Conservation (phyloP, 805 yeast species). For the Pichia heedii region DNA sequence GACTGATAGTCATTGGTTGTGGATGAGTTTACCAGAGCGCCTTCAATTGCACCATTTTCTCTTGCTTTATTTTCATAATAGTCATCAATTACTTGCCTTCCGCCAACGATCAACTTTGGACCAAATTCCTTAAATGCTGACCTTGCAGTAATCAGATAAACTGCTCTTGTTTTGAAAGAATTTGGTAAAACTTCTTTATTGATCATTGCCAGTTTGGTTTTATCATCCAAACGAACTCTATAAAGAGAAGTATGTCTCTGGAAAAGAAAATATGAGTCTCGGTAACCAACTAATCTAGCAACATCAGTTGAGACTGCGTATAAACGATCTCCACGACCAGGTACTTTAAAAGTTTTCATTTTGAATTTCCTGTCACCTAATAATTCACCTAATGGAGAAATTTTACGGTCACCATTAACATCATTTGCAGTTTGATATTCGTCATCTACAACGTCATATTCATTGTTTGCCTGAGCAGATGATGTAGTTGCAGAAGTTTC, state of each 20-base stretch:
- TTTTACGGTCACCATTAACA: constrained; percentile 67
- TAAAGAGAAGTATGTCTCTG: constrained; percentile 73
- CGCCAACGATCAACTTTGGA: constrained; percentile 69
- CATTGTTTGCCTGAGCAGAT: constrained; percentile 10
- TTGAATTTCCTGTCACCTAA: constrained; percentile 67
- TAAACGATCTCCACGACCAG: constrained; percentile 57
- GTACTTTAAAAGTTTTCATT: constrained; percentile 56
- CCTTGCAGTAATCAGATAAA: constrained; percentile 85
- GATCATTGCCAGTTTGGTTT: constrained; percentile 76
- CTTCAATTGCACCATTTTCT: constrained; percentile 55
- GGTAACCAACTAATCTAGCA: constrained; percentile 87
- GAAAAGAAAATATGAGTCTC: constrained; percentile 84
- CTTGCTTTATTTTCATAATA: constrained; percentile 64
- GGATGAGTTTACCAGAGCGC: constrained; percentile 36
- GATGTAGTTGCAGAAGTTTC: too few species aligned
- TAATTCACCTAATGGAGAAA: constrained; percentile 58
- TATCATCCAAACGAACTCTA: constrained; percentile 65
- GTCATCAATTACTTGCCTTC: constrained; percentile 76
- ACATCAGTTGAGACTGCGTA: constrained; percentile 95
- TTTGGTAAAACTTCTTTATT: constrained; percentile 76
- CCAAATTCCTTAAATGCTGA: constrained; percentile 90
- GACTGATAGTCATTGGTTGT: too few species aligned
- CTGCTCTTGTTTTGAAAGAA: constrained; percentile 83
- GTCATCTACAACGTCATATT: constrained; percentile 46
- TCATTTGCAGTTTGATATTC: constrained; percentile 75